These are phyloP conservation scores for Colletotrichum siamense DNA, from an alignment of 2,329 filamentous ascomycete species.

Conservation along the genomic window DNA sequence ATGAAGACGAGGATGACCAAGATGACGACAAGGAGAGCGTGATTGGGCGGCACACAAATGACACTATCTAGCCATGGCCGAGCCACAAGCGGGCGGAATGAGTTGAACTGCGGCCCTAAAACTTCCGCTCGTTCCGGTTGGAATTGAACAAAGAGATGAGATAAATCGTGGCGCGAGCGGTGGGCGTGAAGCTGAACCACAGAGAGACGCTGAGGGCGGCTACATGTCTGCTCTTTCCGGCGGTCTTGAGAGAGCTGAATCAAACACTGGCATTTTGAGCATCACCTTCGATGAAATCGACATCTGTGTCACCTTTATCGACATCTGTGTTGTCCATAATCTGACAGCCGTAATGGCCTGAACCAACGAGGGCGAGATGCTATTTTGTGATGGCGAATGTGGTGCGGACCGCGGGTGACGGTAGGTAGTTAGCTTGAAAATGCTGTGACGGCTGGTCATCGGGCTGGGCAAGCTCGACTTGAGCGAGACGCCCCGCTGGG, in stretches of 20 bases:
- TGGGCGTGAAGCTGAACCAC: not conserved
- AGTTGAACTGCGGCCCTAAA: not conserved
- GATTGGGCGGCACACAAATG: not conserved
- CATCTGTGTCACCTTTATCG: constrained; percentile 31
- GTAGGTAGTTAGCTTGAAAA: not conserved
- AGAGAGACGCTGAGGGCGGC: not conserved
- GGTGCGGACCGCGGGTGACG: constrained; percentile 26
- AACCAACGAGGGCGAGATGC: constrained; percentile 56
- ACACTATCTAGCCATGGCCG: not conserved
- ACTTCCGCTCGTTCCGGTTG: not conserved
- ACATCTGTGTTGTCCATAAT: constrained; percentile 3
- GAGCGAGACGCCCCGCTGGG: not conserved
- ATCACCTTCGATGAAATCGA: constrained; percentile 31
- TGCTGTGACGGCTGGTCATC: not conserved
- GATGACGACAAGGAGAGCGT: not conserved
- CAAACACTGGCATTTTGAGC: constrained; percentile 8
- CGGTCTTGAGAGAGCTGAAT: constrained; percentile 6
- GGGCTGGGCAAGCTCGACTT: not conserved
- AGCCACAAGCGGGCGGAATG: not conserved
- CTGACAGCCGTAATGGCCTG: constrained; percentile 75
- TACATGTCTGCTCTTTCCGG: constrained; percentile 7
- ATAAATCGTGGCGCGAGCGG: not conserved
- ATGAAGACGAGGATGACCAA: not conserved
- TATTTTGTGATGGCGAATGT: constrained; percentile 34
- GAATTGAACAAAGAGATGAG: not conserved